Evolutionary conservation across 2,329 filamentous ascomycete genomes (phyloP).

Genomic region (Purpureocillium takamizusanense): DNA sequence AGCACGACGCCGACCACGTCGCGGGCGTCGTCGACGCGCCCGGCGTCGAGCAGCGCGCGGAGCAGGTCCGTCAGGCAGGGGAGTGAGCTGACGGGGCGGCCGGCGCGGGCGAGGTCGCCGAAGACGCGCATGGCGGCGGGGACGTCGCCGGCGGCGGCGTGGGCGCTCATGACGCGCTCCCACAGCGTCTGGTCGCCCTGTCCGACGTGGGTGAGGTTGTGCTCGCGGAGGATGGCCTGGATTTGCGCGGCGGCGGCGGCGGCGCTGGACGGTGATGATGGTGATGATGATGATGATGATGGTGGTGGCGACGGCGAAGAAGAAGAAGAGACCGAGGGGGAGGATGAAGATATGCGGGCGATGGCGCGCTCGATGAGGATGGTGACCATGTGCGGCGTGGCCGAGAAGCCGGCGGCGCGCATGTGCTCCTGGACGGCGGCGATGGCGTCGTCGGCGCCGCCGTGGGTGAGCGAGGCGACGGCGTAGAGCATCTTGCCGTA

Average conservation of each 20-base stretch:
- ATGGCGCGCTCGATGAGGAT: slow-evolving; percentile 64
- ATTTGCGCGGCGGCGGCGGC: slow-evolving; percentile 17
- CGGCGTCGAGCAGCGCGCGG: slow-evolving; percentile 15
- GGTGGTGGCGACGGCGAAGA: slow-evolving; percentile 50
- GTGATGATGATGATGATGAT: too few relatives aligned
- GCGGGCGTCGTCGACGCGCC: slow-evolving; percentile 17
- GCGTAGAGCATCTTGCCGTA: slow-evolving; percentile 63
- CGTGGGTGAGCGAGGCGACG: slow-evolving; percentile 23
- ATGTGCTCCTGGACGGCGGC: slow-evolving; percentile 56
- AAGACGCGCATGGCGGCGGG: slow-evolving; percentile 40
- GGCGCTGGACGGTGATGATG: too few relatives aligned
- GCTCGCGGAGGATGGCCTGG: slow-evolving; percentile 50
- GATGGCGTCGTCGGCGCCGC: slow-evolving; percentile 38
- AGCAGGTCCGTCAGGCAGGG: slow-evolving; percentile 35
- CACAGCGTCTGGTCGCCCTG: slow-evolving; percentile 55
- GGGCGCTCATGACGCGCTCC: slow-evolving; percentile 62
- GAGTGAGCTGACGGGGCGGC: slow-evolving; percentile 31
- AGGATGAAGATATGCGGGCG: slow-evolving; percentile 36
- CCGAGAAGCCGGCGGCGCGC: slow-evolving; percentile 37
- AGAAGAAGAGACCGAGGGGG: too few relatives aligned
- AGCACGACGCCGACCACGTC: slow-evolving; percentile 22
- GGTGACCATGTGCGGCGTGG: slow-evolving; percentile 62
- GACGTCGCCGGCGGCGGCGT: slow-evolving; percentile 44
- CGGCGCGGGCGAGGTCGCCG: slow-evolving; percentile 28
- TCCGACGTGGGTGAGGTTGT: slow-evolving; percentile 27